Conservation (phyloP, 192 early-diverging fungal genomes). For the Umbelopsis vinacea region DNA sequence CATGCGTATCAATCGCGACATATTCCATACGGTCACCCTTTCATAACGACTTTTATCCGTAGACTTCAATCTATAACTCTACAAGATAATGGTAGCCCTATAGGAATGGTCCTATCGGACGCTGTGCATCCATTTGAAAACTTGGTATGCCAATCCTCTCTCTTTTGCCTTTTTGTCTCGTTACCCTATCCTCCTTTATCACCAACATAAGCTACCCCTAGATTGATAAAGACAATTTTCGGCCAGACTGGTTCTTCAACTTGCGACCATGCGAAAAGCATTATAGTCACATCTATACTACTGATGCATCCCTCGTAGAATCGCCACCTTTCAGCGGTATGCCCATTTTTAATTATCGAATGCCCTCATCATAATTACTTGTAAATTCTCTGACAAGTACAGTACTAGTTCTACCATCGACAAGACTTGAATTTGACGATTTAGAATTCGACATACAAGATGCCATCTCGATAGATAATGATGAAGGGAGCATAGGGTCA, state of each 20-base stretch:
- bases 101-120: not conserved
- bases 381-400: too few species aligned
- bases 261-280: not conserved
- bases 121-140: conserved; percentile 3
- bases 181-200: not conserved
- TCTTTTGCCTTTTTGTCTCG: not conserved
- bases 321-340: not conserved
- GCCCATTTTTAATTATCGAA: not conserved
- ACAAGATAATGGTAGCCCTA: not conserved
- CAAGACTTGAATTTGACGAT: not conserved
- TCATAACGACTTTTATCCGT: not conserved
- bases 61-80: not conserved
- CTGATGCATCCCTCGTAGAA: not conserved
- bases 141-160: not conserved
- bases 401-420: not conserved
- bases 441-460: conserved; percentile 1
- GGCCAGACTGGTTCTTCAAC: not conserved
- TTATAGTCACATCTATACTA: not conserved
- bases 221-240: not conserved
- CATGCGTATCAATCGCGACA: too few species aligned
- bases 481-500: not conserved
- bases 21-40: not conserved
- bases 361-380: not conserved
- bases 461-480: not conserved
- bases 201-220: not conserved